These are phyloP conservation scores for Pythium dissimile DNA, from an alignment of 352 stramenopile species.

Conservation along the genomic window DNA sequence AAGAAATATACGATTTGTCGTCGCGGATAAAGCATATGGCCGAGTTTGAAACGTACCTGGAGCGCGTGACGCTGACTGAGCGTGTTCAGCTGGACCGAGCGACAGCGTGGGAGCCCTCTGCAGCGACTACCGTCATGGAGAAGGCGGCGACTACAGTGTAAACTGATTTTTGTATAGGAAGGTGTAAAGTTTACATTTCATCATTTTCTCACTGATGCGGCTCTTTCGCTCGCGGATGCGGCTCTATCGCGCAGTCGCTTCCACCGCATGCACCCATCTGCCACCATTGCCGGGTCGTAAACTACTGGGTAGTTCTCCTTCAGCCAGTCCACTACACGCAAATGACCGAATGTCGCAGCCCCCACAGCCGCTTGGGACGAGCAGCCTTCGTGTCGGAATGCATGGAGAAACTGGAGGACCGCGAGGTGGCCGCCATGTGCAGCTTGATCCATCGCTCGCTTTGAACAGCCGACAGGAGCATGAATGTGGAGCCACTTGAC, in stretches of 20 bases:
- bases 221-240: background rate
- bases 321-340: conserved; percentile 1
- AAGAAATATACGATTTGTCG: conserved; percentile 58
- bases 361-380: background rate
- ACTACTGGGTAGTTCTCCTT: conserved; percentile 1
- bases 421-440: conserved; percentile 1
- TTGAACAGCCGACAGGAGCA: conserved; percentile 5
- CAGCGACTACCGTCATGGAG: conserved; percentile 14
- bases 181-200: no score
- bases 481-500: conserved; percentile 7
- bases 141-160: background rate
- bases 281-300: background rate
- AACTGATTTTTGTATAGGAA: background rate
- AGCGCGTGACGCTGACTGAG: conserved; percentile 54
- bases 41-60: conserved; percentile 45
- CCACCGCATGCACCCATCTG: background rate
- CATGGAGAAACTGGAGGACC: conserved; percentile 9
- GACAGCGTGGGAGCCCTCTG: conserved; percentile 17
- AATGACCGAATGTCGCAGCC: conserved; percentile 3
- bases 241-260: background rate
- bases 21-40: conserved; percentile 34
- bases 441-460: conserved; percentile 2
- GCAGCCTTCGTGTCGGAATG: conserved; percentile 7
- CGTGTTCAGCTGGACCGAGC: conserved; percentile 40
- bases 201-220: no score